A percentile compares a stretch with the other conserved stretches of the same genome.
Conservation (phyloP, 2,329 filamentous ascomycete species). For the Drechslerella coelobrocha region DNA sequence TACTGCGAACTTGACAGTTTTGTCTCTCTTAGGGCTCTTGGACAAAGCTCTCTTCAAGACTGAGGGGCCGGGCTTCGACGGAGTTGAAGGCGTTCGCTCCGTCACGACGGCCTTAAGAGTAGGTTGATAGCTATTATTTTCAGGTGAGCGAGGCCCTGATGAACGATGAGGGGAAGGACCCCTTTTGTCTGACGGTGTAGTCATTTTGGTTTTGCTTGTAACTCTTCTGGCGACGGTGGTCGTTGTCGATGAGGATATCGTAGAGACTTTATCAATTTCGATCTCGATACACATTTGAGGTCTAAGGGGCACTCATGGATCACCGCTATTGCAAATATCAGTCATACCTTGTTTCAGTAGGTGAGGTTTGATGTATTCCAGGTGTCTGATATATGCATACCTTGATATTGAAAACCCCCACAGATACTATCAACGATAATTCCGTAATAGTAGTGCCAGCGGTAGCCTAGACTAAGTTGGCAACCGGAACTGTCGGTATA, state of each 20-base stretch:
- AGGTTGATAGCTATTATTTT: slow-evolving; percentile 19
- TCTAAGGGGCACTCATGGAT: slow-evolving; percentile 26
- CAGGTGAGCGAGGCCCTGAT: slow-evolving; percentile 23
- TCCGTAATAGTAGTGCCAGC: too few species aligned
- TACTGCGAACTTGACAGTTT: slow-evolving; percentile 49
- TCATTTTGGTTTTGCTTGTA: slow-evolving; percentile 38
- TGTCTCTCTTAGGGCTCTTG: slow-evolving; percentile 37
- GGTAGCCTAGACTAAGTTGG: too few species aligned
- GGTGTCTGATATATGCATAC: not conserved
- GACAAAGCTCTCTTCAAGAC: slow-evolving; percentile 43
- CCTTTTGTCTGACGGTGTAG: slow-evolving; percentile 27
- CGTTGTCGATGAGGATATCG: slow-evolving; percentile 45
- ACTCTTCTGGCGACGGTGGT: slow-evolving; percentile 43
- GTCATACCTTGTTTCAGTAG: not conserved
- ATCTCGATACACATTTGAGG: slow-evolving; percentile 49
- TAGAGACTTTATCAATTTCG: slow-evolving; percentile 49
- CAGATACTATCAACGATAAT: too few species aligned
- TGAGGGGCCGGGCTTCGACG: slow-evolving; percentile 29
- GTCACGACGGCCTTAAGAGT: slow-evolving; percentile 33
- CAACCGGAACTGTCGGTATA: too few species aligned
- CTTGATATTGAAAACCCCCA: not conserved
- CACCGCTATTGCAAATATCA: slow-evolving; percentile 5
- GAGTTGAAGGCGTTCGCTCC: slow-evolving; percentile 26
- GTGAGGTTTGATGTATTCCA: not conserved
- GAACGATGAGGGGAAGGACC: slow-evolving; percentile 17